Conservation (phyloP, 805 yeast genomes). For the Clavispora carvajalis region DNA sequence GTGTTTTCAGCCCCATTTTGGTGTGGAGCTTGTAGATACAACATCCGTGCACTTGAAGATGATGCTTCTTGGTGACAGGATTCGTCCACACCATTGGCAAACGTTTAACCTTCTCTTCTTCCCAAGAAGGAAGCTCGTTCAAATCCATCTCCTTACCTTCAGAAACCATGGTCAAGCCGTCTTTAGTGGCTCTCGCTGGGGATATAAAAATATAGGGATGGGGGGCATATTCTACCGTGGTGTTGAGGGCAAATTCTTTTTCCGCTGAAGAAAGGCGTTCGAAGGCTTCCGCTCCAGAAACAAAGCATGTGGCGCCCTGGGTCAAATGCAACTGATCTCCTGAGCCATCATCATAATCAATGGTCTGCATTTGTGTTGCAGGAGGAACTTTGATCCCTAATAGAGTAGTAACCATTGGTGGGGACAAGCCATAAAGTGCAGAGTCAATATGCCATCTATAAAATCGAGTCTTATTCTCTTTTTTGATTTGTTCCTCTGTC, state of each 20-base stretch:
- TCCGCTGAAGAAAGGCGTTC: constrained; percentile 62
- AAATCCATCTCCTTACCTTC: constrained; percentile 69
- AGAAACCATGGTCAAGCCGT: constrained; percentile 80
- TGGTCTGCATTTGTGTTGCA: constrained; percentile 52
- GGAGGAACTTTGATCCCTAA: constrained; percentile 80
- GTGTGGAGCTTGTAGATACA: constrained; percentile 65
- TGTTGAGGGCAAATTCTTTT: constrained; percentile 64
- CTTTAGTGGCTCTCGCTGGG: constrained; percentile 74
- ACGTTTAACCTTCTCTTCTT: constrained; percentile 65
- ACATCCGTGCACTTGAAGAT: constrained; percentile 84
- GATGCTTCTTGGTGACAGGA: constrained; percentile 78
- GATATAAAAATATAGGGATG: constrained; percentile 87
- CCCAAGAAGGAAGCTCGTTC: constrained; percentile 79
- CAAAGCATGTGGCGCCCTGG: constrained; percentile 88
- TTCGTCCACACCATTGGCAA: constrained; percentile 91
- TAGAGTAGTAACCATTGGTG: constrained; percentile 81
- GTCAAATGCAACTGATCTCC: constrained; percentile 61
- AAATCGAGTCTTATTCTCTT: constrained; percentile 64
- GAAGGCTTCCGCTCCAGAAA: constrained; percentile 78
- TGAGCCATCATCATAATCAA: constrained; percentile 50
- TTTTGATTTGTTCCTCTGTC: constrained; percentile 56
- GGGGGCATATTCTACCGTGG: constrained; percentile 86
- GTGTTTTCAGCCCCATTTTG: constrained; percentile 46
- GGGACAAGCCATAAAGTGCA: constrained; percentile 79
- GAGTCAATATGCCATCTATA: constrained; percentile 95